Percentiles rank a stretch among this genome's conserved stretches.
These are phyloP conservation scores for Arthrobotrys pseudoclavata DNA, from an alignment of 2,329 filamentous ascomycete species.

Conservation along the genomic window DNA sequence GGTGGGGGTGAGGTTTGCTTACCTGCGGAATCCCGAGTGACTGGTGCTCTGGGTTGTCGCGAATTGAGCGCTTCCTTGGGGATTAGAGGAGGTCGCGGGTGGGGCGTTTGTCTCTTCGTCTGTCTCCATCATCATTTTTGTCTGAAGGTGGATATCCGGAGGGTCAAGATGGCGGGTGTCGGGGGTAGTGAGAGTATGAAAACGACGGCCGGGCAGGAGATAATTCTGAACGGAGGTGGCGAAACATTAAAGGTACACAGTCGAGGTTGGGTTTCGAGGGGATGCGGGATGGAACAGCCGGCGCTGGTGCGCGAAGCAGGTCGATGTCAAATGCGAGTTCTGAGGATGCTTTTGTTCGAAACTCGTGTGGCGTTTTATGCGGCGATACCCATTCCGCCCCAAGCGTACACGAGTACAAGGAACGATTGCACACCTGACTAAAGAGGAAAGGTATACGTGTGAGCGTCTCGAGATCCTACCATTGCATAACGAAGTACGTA, in stretches of 20 bases:
- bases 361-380: conserved; percentile 31
- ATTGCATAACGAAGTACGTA: background rate
- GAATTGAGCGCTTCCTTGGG: conserved; percentile 36
- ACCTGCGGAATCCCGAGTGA: conserved; percentile 57
- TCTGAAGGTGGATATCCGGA: conserved; percentile 1
- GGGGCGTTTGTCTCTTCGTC: conserved; percentile 53
- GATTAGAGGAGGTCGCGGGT: conserved; percentile 32
- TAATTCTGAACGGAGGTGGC: background rate
- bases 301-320: conserved; percentile 12
- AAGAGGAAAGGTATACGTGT: background rate
- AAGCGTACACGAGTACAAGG: background rate
- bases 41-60: conserved; percentile 39
- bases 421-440: conserved; percentile 16
- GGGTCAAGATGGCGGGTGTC: conserved; percentile 10
- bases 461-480: background rate
- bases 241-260: conserved; percentile 13
- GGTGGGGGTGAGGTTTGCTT: conserved; percentile 2
- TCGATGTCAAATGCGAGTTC: conserved; percentile 9
- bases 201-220: background rate
- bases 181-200: background rate
- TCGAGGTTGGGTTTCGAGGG: background rate
- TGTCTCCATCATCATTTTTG: conserved; percentile 38
- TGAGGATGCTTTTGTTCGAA: conserved; percentile 16
- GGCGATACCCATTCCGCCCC: conserved; percentile 4
- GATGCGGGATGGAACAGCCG: background rate